These are phyloP conservation scores for Clarkia xantiana DNA, from an alignment of 345 rosid species.

Conservation along the genomic window DNA sequence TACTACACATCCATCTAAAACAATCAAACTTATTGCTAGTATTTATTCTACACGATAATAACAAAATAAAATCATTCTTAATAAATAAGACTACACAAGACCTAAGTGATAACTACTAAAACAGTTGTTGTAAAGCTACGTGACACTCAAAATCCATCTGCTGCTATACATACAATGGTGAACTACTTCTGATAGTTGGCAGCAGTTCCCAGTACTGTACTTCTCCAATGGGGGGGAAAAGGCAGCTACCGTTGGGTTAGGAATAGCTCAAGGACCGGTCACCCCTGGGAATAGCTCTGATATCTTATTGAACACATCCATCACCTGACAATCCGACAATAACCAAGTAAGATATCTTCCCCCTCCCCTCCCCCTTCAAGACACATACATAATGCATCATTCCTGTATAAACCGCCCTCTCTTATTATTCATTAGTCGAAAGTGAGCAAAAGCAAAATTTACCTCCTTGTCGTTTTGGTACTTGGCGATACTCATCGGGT, in stretches of 20 bases:
- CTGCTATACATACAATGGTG: too few relatives aligned
- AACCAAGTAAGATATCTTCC: background rate
- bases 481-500: slow-evolving; percentile 74
- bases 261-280: slow-evolving; percentile 27
- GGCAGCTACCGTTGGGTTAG: slow-evolving; percentile 1
- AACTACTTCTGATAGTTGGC: too few relatives aligned
- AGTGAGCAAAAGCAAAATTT: slow-evolving; percentile 3
- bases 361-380: background rate
- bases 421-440: background rate
- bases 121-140: too few relatives aligned
- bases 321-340: slow-evolving; percentile 35
- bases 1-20: too few relatives aligned
- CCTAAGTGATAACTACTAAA: too few relatives aligned
- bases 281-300: slow-evolving; percentile 90
- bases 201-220: too few relatives aligned
- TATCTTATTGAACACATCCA: slow-evolving; percentile 93
- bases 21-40: too few relatives aligned
- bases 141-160: too few relatives aligned
- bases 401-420: background rate
- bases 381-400: background rate
- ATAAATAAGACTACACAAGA: too few relatives aligned
- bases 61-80: too few relatives aligned
- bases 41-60: too few relatives aligned
- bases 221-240: too few relatives aligned
- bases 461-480: slow-evolving; percentile 99